phyloP scores from a whole-genome alignment of 108 stramenopile species.

The Skeletonema costatum region DNA sequence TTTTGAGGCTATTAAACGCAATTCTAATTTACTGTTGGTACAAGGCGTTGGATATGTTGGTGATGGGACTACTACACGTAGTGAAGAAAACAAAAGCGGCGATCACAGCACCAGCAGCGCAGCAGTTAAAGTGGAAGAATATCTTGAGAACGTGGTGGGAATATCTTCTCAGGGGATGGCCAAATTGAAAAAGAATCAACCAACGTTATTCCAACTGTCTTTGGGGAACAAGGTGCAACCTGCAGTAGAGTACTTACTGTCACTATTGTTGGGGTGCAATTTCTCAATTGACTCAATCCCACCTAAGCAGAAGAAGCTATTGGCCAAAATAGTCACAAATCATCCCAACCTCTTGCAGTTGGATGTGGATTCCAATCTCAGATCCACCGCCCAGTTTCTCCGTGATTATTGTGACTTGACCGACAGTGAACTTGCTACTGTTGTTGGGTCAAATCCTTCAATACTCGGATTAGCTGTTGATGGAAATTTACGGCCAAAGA shows the following conservation, averaged over 20 bases:
- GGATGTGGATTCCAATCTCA: slow-evolving; percentile 63
- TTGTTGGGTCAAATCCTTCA: slow-evolving; percentile 43
- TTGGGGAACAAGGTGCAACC: slow-evolving; percentile 45
- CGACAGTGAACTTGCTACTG: slow-evolving; percentile 26
- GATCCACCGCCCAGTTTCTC: slow-evolving; percentile 59
- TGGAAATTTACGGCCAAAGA: slow-evolving; percentile 57
- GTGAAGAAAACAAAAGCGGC: background rate
- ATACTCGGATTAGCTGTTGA: slow-evolving; percentile 57
- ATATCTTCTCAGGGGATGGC: slow-evolving; percentile 34
- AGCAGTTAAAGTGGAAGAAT: slow-evolving; percentile 42
- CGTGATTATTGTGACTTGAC: slow-evolving; percentile 31
- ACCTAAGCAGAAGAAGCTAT: slow-evolving; percentile 23
- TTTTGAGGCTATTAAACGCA: slow-evolving; percentile 66
- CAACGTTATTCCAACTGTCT: slow-evolving; percentile 66
- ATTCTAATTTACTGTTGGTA: slow-evolving; percentile 67
- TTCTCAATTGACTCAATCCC: background rate
- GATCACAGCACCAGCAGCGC: background rate
- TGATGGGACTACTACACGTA: slow-evolving; percentile 9
- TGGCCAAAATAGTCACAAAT: slow-evolving; percentile 47
- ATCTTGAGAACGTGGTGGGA: slow-evolving; percentile 41
- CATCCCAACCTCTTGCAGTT: slow-evolving; percentile 65
- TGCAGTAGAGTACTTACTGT: slow-evolving; percentile 44
- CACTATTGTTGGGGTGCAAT: slow-evolving; percentile 8
- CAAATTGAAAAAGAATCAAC: slow-evolving; percentile 54
- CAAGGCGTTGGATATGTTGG: slow-evolving; percentile 66